phyloP scores from a whole-genome alignment of 2,329 filamentous ascomycete species.

The Penicillium sp. region DNA sequence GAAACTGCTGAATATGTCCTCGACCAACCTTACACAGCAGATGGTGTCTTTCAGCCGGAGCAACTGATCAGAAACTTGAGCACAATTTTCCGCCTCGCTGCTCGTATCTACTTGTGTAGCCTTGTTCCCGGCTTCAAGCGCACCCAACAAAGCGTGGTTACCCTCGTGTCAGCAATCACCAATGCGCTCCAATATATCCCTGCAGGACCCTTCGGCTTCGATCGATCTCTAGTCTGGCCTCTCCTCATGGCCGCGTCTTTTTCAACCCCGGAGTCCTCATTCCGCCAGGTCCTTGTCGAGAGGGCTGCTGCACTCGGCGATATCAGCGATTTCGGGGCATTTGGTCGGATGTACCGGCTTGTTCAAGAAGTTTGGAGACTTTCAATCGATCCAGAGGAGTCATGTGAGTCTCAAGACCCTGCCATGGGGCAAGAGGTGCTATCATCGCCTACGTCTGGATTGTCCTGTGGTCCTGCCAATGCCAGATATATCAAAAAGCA shows the following conservation, averaged over 20 bases:
- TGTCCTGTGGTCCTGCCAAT: too few species aligned
- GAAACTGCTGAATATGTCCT: too few species aligned
- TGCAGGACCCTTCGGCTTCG: slow-evolving; percentile 73
- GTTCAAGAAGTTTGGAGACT: too few species aligned
- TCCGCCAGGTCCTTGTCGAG: slow-evolving; percentile 78
- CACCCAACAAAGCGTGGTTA: slow-evolving; percentile 66
- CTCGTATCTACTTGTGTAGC: slow-evolving; percentile 94
- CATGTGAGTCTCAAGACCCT: too few species aligned
- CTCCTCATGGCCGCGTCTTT: slow-evolving; percentile 77
- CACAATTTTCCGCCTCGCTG: slow-evolving; percentile 87
- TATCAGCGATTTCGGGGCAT: too few species aligned
- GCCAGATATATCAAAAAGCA: slow-evolving; percentile 38
- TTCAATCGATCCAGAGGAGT: too few species aligned
- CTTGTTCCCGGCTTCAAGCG: slow-evolving; percentile 84
- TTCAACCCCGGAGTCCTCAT: slow-evolving; percentile 65
- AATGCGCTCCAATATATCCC: slow-evolving; percentile 78
- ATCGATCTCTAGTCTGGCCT: slow-evolving; percentile 89
- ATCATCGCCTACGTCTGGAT: too few species aligned
- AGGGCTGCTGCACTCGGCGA: slow-evolving; percentile 74
- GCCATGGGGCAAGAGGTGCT: too few species aligned
- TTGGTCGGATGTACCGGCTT: slow-evolving; percentile 67
- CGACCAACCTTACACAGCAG: slow-evolving; percentile 61
- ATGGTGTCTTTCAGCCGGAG: too few species aligned
- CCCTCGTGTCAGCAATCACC: slow-evolving; percentile 69
- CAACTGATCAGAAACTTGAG: too few species aligned